These are phyloP conservation scores for Schwanniomyces etchellsii DNA, from an alignment of 1,139 yeast species.

Conservation along the genomic window DNA sequence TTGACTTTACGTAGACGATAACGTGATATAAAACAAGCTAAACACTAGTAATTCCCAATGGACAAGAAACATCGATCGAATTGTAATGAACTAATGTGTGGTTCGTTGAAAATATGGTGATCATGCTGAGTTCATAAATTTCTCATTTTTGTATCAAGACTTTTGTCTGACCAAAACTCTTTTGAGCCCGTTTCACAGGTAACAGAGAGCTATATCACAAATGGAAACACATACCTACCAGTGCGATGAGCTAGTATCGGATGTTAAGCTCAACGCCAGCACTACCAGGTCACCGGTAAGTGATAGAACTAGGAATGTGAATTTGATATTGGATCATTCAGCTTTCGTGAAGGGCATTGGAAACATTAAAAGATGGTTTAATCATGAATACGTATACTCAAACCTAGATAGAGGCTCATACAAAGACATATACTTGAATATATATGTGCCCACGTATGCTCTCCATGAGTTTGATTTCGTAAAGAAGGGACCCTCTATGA, in stretches of 20 bases:
- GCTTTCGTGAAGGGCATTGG: slow-evolving; percentile 58
- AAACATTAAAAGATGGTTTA: slow-evolving; percentile 53
- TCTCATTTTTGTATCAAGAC: no score
- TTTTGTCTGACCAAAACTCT: no score
- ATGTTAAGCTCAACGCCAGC: not conserved
- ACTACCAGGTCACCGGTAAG: not conserved
- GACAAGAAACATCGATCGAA: no score
- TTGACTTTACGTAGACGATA: no score
- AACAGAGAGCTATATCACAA: no score
- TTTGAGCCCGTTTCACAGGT: no score
- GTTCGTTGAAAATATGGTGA: no score
- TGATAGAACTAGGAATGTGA: slow-evolving; percentile 9
- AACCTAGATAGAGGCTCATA: slow-evolving; percentile 10
- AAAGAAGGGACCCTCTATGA: slow-evolving; percentile 49
- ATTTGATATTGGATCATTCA: slow-evolving; percentile 52
- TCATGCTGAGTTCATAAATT: no score
- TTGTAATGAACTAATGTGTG: no score
- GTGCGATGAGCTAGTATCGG: not conserved
- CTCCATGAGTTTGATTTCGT: slow-evolving; percentile 51
- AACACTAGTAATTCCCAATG: no score
- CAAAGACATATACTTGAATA: slow-evolving; percentile 20
- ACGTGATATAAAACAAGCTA: no score
- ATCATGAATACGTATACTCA: slow-evolving; percentile 27
- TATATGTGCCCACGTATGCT: slow-evolving; percentile 49
- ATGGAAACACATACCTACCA: not conserved